Evolutionary conservation across 2,329 filamentous ascomycete species (phyloP).

Genomic region (Exophiala lecanii-corni): DNA sequence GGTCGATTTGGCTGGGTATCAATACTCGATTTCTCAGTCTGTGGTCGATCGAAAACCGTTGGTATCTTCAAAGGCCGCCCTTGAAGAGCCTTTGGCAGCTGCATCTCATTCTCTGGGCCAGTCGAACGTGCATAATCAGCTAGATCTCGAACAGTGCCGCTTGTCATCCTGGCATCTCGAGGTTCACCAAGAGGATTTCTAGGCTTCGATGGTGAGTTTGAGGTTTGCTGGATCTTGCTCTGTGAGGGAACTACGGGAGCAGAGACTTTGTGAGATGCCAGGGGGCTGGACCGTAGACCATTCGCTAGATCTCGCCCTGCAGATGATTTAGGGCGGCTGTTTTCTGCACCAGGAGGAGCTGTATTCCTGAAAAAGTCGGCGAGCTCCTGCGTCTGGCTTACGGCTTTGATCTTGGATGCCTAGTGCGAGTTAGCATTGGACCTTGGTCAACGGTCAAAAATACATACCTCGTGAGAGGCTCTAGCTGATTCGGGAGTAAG

Average conservation of each 20-base stretch:
- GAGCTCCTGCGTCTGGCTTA: slow-evolving; percentile 32
- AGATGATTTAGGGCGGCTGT: slow-evolving; percentile 14
- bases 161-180: slow-evolving; percentile 66
- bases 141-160: slow-evolving; percentile 69
- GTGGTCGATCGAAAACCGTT: slow-evolving; percentile 2
- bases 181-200: slow-evolving; percentile 42
- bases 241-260: slow-evolving; percentile 4
- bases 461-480: slow-evolving; percentile 61
- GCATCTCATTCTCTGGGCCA: slow-evolving; percentile 55
- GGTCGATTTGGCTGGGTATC: slow-evolving; percentile 11
- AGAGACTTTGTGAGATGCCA: slow-evolving; percentile 10
- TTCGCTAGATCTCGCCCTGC: slow-evolving; percentile 20
- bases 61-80: slow-evolving; percentile 18
- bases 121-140: slow-evolving; percentile 86
- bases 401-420: slow-evolving; percentile 31
- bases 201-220: slow-evolving; percentile 21
- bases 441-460: neutral
- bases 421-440: slow-evolving; percentile 7
- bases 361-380: slow-evolving; percentile 37
- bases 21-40: neutral
- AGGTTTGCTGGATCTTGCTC: slow-evolving; percentile 3
- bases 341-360: slow-evolving; percentile 30
- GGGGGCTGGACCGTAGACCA: slow-evolving; percentile 25
- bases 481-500: slow-evolving; percentile 76
- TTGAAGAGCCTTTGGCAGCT: slow-evolving; percentile 21